Evolutionary conservation across 2,329 filamentous ascomycete species (phyloP).

Genomic region (Diaporthe longicolla): DNA sequence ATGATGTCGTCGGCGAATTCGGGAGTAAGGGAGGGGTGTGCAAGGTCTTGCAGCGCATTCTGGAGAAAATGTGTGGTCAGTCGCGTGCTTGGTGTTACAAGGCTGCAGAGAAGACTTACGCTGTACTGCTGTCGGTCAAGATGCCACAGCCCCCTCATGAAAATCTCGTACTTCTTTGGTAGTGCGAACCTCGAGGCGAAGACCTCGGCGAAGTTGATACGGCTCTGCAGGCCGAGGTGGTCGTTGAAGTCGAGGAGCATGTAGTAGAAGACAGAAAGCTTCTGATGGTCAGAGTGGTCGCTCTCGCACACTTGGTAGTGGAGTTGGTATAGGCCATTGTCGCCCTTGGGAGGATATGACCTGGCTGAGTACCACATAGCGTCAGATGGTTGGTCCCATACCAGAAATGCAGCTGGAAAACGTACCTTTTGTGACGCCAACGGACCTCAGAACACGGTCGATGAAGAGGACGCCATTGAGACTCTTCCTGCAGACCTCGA

Average conservation of each 20-base stretch:
- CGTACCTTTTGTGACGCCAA: conserved; percentile 78
- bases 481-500: conserved; percentile 75
- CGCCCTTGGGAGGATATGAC: conserved; percentile 81
- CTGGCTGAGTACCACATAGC: conserved; percentile 58
- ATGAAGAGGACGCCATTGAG: conserved; percentile 83
- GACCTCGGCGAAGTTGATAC: conserved; percentile 62
- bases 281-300: conserved; percentile 79
- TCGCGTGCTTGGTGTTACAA: neutral
- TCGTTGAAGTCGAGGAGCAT: conserved; percentile 81
- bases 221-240: conserved; percentile 58
- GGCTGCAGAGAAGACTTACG: conserved; percentile 54
- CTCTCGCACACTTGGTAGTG: conserved; percentile 78
- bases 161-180: conserved; percentile 82
- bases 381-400: neutral
- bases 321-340: conserved; percentile 76
- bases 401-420: conserved; percentile 42
- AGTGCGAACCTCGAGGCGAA: conserved; percentile 77
- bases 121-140: conserved; percentile 80
- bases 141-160: conserved; percentile 87
- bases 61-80: conserved; percentile 49
- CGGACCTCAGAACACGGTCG: conserved; percentile 79
- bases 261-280: conserved; percentile 87
- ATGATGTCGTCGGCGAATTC: conserved; percentile 90
- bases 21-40: conserved; percentile 83
- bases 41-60: conserved; percentile 80